Conservation (phyloP, 306 rosid genomes). For the Cicer arietinum region DNA sequence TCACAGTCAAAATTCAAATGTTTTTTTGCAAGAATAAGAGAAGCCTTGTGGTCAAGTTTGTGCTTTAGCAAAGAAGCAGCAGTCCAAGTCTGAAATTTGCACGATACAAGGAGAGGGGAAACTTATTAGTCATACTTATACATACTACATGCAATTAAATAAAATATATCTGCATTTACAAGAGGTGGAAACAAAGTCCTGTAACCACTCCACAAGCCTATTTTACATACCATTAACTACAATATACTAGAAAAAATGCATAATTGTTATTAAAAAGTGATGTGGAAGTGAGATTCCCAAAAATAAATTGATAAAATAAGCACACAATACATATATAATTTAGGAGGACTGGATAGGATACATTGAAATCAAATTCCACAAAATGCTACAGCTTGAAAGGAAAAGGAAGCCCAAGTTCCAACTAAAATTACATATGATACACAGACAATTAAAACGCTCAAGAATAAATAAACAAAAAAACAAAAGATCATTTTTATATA, state of each 20-base stretch:
- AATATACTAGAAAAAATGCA: conserved; percentile 36
- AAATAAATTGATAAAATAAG: conserved; percentile 4
- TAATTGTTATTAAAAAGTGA: not conserved
- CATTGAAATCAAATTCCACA: conserved; percentile 29
- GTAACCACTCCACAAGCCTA: conserved; percentile 7
- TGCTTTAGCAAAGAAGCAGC: conserved; percentile 64
- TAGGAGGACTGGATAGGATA: not conserved
- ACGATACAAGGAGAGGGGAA: conserved; percentile 29
- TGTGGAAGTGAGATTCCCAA: not conserved
- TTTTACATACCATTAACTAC: conserved; percentile 6
- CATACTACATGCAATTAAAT: conserved; percentile 28
- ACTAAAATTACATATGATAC: not conserved
- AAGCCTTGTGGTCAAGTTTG: conserved; percentile 67
- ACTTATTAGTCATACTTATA: conserved; percentile 11
- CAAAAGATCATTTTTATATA: not conserved
- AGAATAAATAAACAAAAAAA: not conserved
- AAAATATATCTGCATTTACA: conserved; percentile 12
- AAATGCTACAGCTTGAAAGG: conserved; percentile 1
- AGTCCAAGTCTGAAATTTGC: conserved; percentile 77
- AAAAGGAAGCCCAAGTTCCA: conserved; percentile 8
- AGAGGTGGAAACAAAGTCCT: conserved; percentile 28
- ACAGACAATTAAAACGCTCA: not conserved
- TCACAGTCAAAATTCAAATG: conserved; percentile 68
- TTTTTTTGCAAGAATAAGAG: conserved; percentile 58
- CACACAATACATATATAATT: conserved; percentile 19